Percentiles rank a stretch among this genome's conserved stretches.
Evolutionary conservation across 305 asterid species (phyloP).

Genomic region (Fraxinus angustifolia): DNA sequence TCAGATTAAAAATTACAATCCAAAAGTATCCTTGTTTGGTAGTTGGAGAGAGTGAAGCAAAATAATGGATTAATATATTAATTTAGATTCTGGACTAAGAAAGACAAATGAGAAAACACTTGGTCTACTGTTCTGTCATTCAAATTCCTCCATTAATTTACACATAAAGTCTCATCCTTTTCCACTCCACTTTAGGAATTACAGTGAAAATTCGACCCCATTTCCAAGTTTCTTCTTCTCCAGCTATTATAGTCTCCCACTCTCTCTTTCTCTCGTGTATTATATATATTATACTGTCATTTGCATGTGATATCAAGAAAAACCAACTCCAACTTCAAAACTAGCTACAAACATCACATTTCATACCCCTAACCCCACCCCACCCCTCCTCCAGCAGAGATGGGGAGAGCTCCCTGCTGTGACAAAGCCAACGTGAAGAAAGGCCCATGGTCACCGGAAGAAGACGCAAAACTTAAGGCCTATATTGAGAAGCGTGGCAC

Average conservation of each 20-base stretch:
- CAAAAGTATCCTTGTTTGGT: neutral
- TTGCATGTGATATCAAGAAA: neutral
- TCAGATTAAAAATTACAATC: neutral
- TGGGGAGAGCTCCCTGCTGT: conserved; percentile 91
- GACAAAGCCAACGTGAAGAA: conserved; percentile 74
- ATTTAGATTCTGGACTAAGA: conserved; percentile 38
- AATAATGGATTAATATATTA: neutral
- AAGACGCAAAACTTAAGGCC: conserved; percentile 63
- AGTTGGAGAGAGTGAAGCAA: neutral
- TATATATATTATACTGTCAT: neutral
- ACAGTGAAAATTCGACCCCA: conserved; percentile 26
- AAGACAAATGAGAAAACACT: conserved; percentile 53
- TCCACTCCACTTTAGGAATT: conserved; percentile 38
- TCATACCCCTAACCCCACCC: neutral
- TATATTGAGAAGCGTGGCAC: conserved; percentile 60
- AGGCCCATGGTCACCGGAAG: conserved; percentile 85
- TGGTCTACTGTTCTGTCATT: conserved; percentile 32
- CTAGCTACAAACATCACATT: neutral
- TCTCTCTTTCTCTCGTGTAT: conserved; percentile 13
- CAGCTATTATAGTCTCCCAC: conserved; percentile 39
- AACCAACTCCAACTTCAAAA: neutral
- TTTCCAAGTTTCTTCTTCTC: conserved; percentile 44
- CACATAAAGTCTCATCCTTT: conserved; percentile 33
- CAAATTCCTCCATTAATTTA: conserved; percentile 35
- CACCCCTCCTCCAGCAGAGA: neutral